Conservation (phyloP, 257 asterid genomes). For the Nicotiana tomentosiformis region DNA sequence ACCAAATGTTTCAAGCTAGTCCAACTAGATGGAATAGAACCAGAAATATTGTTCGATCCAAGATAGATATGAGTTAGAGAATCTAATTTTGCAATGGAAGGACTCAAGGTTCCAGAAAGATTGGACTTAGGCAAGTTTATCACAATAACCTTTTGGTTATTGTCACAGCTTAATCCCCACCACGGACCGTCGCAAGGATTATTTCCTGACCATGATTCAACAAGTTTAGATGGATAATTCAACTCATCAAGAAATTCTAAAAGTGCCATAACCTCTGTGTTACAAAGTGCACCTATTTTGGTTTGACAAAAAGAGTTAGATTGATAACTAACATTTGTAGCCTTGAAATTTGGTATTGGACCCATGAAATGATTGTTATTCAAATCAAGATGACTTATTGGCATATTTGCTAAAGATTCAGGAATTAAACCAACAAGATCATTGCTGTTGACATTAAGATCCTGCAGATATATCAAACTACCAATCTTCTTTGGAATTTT, state of each 20-base stretch:
- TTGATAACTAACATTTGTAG: conserved; percentile 35
- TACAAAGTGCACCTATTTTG: conserved; percentile 43
- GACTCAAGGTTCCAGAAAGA: conserved; percentile 64
- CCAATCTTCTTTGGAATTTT: conserved; percentile 60
- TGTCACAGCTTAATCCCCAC: conserved; percentile 70
- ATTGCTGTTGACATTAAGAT: conserved; percentile 63
- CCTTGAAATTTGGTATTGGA: conserved; percentile 62
- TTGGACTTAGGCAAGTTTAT: conserved; percentile 51
- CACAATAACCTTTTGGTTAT: conserved; percentile 32
- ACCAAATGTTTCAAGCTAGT: conserved; percentile 49
- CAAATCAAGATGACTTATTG: conserved; percentile 51
- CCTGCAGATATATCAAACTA: conserved; percentile 45
- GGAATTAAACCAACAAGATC: conserved; percentile 77
- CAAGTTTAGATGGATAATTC: conserved; percentile 61
- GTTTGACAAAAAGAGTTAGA: conserved; percentile 61
- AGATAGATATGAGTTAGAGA: conserved; percentile 50
- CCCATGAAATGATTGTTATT: conserved; percentile 79
- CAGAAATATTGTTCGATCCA: conserved; percentile 60
- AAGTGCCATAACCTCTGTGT: conserved; percentile 56
- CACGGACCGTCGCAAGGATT: conserved; percentile 57
- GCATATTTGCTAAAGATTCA: conserved; percentile 43
- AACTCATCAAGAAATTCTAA: conserved; percentile 71
- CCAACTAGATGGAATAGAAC: conserved; percentile 60
- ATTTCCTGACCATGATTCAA: conserved; percentile 69
- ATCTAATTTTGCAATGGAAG: conserved; percentile 54